Evolutionary conservation across 2,329 filamentous ascomycete genomes (phyloP), one percentile per base, ranked within the genome.

Genomic region (Eutypa lata): DNA sequence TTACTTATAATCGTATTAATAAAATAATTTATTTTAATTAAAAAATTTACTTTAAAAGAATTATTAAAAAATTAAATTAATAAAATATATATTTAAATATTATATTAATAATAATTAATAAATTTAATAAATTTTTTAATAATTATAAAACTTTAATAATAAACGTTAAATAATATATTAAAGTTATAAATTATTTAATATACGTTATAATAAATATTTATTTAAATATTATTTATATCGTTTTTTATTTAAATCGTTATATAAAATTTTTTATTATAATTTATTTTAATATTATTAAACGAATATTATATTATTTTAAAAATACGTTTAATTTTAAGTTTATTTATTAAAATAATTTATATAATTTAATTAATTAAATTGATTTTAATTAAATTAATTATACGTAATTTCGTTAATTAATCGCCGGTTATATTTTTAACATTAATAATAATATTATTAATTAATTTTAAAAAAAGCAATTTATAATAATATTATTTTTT

Each of bases 21-120:
- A 47, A 50, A 52, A 55, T 19, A 2, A 44, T 55, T 40, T 45
- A 11, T 3, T 43, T 55, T 19, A 55, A 43, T 44, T 50, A 55
- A 52, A 45, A 50, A 49, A 3, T 13, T 18, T 52, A 55, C 19
- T 35, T 31, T 31, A 31, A 31, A 31, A 31, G 10, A 31, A 31
- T 31, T 31, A 31, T 31, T 31, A 31, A 31, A 31, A 5, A 52
- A 10, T 55, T 52, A 45, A 48, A 22, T 11, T 48, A 55, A 40
- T 50, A 46, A 46, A 50, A 50, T 18, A 7, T 24, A 21, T 49
- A 49, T 18, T 48, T 48, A 24, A 44, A 44, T 14, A 28, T 44
- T 24, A 53, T 42, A 24, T 48, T 48, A 43, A 52, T 52, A 16
- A 42, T 48, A 42, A 49, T 51, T 18, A 40, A 22, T 42, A 54